phyloP scores from a whole-genome alignment of 2,329 filamentous ascomycete genomes.

The Fusarium udum region DNA sequence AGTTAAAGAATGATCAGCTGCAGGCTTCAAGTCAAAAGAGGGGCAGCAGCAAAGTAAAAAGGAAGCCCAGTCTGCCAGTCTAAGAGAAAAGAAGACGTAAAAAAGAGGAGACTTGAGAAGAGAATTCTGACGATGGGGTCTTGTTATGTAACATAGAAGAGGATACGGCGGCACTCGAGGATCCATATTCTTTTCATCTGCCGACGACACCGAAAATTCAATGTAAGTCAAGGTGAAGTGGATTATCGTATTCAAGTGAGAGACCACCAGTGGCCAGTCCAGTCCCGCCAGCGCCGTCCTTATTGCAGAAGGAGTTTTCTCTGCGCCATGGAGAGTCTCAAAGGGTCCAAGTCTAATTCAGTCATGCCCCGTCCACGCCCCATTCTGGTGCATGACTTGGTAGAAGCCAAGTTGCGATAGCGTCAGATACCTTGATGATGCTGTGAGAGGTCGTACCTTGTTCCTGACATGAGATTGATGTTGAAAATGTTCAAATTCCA shows the following conservation, averaged over 20 bases:
- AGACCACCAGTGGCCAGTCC: background rate
- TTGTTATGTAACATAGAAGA: conserved; percentile 23
- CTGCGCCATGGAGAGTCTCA: conserved; percentile 19
- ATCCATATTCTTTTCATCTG: conserved; percentile 15
- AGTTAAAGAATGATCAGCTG: conserved; percentile 18
- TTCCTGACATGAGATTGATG: background rate
- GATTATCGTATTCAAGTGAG: background rate
- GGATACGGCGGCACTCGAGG: conserved; percentile 13
- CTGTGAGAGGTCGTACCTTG: background rate
- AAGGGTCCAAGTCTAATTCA: conserved; percentile 10
- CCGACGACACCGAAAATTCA: conserved; percentile 1
- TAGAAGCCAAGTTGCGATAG: conserved; percentile 14
- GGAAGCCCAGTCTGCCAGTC: background rate
- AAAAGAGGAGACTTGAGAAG: conserved; percentile 28
- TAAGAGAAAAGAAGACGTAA: conserved; percentile 23
- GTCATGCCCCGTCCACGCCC: conserved; percentile 27
- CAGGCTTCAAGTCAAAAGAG: conserved; percentile 8
- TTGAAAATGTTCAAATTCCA: background rate
- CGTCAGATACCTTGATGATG: conserved; percentile 1
- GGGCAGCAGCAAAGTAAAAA: conserved; percentile 5
- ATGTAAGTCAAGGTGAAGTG: background rate
- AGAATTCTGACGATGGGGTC: conserved; percentile 25
- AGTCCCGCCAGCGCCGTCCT: background rate
- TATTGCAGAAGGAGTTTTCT: conserved; percentile 6
- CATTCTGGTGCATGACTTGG: conserved; percentile 30